Conservation (phyloP, 208 protist species). For the Trypanosoma cruzi region DNA sequence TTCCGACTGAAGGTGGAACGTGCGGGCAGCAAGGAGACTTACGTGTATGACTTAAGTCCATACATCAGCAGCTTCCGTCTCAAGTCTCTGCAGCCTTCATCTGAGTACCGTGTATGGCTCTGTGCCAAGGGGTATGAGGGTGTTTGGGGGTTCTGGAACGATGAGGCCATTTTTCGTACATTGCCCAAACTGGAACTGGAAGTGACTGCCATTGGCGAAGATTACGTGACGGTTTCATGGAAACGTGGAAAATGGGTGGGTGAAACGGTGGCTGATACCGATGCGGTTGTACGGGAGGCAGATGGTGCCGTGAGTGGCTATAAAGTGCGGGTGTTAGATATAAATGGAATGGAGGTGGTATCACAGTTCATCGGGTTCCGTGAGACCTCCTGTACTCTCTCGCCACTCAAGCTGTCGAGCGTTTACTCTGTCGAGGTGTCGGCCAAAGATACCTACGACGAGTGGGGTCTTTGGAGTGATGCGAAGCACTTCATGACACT, state of each 20-base stretch:
- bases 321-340: slow-evolving; percentile 79
- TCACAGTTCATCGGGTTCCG: slow-evolving; percentile 59
- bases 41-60: slow-evolving; percentile 85
- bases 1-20: slow-evolving; percentile 89
- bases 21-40: slow-evolving; percentile 50
- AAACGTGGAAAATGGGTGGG: slow-evolving; percentile 75
- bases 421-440: slow-evolving; percentile 87
- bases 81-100: slow-evolving; percentile 73
- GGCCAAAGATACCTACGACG: slow-evolving; percentile 91
- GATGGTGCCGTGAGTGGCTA: slow-evolving; percentile 90
- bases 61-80: slow-evolving; percentile 85
- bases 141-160: slow-evolving; percentile 92
- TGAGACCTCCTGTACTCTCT: slow-evolving; percentile 66
- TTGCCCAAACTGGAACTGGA: slow-evolving; percentile 84
- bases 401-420: slow-evolving; percentile 63
- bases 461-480: slow-evolving; percentile 93
- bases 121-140: slow-evolving; percentile 85
- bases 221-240: slow-evolving; percentile 89
- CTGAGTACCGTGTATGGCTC: slow-evolving; percentile 91
- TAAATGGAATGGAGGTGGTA: slow-evolving; percentile 46
- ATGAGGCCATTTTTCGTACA: slow-evolving; percentile 89
- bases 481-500: slow-evolving; percentile 79
- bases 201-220: slow-evolving; percentile 83
- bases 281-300: slow-evolving; percentile 60
- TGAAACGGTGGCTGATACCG: slow-evolving; percentile 29